phyloP scores from a whole-genome alignment of 148 eudicot species.

The Selenicereus undatus region DNA sequence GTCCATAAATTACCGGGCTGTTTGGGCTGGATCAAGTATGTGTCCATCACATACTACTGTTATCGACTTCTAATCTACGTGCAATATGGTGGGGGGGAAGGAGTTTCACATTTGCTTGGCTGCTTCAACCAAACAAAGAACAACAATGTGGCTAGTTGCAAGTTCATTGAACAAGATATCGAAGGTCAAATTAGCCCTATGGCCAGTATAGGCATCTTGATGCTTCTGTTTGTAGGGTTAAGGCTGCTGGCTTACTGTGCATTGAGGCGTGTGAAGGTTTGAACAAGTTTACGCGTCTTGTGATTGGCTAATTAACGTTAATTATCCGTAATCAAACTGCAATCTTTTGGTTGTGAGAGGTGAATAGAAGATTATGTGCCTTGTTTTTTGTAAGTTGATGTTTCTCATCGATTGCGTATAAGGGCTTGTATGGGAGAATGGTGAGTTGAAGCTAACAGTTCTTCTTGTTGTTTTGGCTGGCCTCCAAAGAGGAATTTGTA shows the following conservation, averaged over 20 bases:
- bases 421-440: constrained; percentile 3
- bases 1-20: constrained; percentile 74
- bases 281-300: not conserved
- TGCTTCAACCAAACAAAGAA: constrained; percentile 31
- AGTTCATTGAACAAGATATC: constrained; percentile 65
- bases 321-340: constrained; percentile 12
- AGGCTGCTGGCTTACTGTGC: constrained; percentile 68
- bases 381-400: not conserved
- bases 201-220: constrained; percentile 40
- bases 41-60: constrained; percentile 56
- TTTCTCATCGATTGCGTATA: not conserved
- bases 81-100: constrained; percentile 69
- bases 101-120: constrained; percentile 40
- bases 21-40: constrained; percentile 71
- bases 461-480: not conserved
- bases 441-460: constrained; percentile 13
- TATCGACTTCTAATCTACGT: constrained; percentile 69
- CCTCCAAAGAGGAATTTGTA: constrained; percentile 16
- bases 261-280: constrained; percentile 46
- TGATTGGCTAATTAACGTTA: not conserved
- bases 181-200: constrained; percentile 55
- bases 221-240: constrained; percentile 62
- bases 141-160: constrained; percentile 43
- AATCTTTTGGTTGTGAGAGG: constrained; percentile 6
- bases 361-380: not conserved